phyloP scores from a whole-genome alignment of 495 filamentous ascomycete species.

The Penicillium daleae region DNA sequence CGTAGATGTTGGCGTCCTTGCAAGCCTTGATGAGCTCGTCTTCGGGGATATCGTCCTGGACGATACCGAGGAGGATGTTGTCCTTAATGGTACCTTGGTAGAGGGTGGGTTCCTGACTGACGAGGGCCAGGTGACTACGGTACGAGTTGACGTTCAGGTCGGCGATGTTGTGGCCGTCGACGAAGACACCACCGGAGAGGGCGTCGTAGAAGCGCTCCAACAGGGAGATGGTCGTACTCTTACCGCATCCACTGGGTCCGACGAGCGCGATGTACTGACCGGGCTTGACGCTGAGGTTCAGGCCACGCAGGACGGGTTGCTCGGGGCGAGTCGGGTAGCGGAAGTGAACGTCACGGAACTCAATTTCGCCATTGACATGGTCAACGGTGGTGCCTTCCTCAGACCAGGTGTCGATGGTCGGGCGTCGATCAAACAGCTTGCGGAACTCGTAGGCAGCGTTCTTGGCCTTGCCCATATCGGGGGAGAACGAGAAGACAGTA shows the following conservation, averaged over 20 bases:
- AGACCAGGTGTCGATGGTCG: constrained; percentile 83
- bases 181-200: constrained; percentile 67
- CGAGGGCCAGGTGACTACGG: constrained; percentile 74
- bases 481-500: constrained; percentile 82
- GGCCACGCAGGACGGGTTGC: constrained; percentile 74
- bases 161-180: constrained; percentile 77
- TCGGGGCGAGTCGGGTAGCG: constrained; percentile 80
- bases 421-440: constrained; percentile 75
- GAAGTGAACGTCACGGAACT: constrained; percentile 81
- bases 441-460: constrained; percentile 77
- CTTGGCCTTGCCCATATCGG: constrained; percentile 88
- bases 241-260: constrained; percentile 81
- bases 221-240: constrained; percentile 79
- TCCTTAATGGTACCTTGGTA: constrained; percentile 86
- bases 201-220: constrained; percentile 88
- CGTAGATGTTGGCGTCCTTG: constrained; percentile 88
- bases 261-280: constrained; percentile 83
- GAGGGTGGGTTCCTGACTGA: constrained; percentile 84
- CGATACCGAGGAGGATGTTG: constrained; percentile 75
- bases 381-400: constrained; percentile 64
- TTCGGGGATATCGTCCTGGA: constrained; percentile 65
- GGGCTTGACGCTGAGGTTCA: constrained; percentile 71
- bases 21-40: constrained; percentile 74
- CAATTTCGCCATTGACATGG: constrained; percentile 66
- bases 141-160: constrained; percentile 78